phyloP scores from a whole-genome alignment of 805 yeast genomes.

The Brettanomyces nanus region DNA sequence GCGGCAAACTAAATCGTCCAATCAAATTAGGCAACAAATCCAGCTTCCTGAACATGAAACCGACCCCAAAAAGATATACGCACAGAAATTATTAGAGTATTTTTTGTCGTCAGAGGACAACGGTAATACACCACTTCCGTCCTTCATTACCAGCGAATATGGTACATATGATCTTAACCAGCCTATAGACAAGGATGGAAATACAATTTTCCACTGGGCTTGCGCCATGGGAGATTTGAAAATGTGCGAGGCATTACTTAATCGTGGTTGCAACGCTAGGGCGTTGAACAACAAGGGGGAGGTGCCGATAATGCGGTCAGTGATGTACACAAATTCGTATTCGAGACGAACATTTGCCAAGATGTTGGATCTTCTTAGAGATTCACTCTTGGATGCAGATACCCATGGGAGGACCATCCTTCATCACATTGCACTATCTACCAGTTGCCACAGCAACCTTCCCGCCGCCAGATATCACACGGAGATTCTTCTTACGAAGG shows the following conservation, averaged over 20 bases:
- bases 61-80: constrained; percentile 31
- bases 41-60: background rate
- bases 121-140: constrained; percentile 34
- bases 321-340: constrained; percentile 81
- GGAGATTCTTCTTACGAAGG: constrained; percentile 64
- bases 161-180: constrained; percentile 63
- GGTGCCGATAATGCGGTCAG: constrained; percentile 79
- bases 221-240: constrained; percentile 86
- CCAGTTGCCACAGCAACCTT: constrained; percentile 55
- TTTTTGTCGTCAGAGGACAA: constrained; percentile 52
- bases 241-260: constrained; percentile 66
- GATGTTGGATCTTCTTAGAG: constrained; percentile 66
- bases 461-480: constrained; percentile 81
- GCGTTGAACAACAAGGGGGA: constrained; percentile 65
- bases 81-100: constrained; percentile 41
- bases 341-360: constrained; percentile 73
- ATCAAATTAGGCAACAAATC: background rate
- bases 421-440: constrained; percentile 75
- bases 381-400: constrained; percentile 74
- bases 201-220: constrained; percentile 95
- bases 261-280: constrained; percentile 65
- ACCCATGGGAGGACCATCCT: constrained; percentile 65
- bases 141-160: constrained; percentile 55
- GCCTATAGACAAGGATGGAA: constrained; percentile 89
- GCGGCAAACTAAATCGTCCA: constrained; percentile 1